Evolutionary conservation across 139 green algal genomes (phyloP).

Genomic region (Tetradesmus lagerheimii): DNA sequence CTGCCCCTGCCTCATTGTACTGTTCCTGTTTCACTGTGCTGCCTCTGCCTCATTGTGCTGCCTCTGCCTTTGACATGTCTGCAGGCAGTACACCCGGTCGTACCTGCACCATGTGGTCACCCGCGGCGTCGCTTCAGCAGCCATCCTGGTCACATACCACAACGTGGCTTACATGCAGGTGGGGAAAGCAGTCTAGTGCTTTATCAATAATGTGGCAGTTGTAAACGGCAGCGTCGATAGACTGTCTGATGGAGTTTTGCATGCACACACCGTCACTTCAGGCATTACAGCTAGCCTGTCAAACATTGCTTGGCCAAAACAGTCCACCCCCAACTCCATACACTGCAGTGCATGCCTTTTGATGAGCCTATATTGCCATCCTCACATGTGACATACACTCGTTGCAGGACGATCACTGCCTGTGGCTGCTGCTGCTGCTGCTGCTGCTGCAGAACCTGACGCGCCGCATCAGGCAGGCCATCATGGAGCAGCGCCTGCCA

Average conservation of each 20-base stretch:
- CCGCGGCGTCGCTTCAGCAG: constrained; percentile 74
- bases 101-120: constrained; percentile 89
- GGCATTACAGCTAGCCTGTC: too few relatives aligned
- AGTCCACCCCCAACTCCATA: too few relatives aligned
- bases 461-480: constrained; percentile 48
- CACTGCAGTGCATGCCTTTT: too few relatives aligned
- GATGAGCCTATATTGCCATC: not conserved
- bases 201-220: not conserved
- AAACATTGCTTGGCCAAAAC: too few relatives aligned
- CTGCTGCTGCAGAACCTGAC: constrained; percentile 62
- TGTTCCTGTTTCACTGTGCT: too few relatives aligned
- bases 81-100: constrained; percentile 75
- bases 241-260: too few relatives aligned
- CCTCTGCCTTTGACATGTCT: not conserved
- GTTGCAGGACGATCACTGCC: not conserved
- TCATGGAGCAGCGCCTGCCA: constrained; percentile 68
- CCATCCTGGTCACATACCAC: constrained; percentile 88
- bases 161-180: constrained; percentile 93
- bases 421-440: constrained; percentile 13
- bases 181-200: not conserved
- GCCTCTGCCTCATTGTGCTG: not conserved
- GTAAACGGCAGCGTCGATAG: not conserved
- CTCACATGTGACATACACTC: too few relatives aligned
- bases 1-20: too few relatives aligned
- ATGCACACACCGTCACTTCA: too few relatives aligned